Evolutionary conservation across 176 grass and related monocot species (phyloP).

Genomic region (Cenchrus americanus): DNA sequence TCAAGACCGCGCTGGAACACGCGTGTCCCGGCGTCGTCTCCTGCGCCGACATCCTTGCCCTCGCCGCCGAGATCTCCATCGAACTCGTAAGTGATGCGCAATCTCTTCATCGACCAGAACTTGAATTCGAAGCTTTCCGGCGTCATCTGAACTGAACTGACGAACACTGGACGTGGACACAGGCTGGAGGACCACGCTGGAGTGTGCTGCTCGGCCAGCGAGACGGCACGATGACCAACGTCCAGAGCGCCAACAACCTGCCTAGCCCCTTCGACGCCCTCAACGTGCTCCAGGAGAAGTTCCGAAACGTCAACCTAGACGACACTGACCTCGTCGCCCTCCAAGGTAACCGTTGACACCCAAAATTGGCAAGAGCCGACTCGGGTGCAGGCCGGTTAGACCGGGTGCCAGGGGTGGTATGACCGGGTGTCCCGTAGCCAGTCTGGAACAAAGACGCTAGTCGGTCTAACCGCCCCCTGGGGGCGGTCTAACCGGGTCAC

Average conservation of each 20-base stretch:
- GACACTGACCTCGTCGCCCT: conserved; percentile 57
- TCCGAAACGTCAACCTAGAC: conserved; percentile 48
- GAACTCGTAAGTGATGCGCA: conserved; percentile 2
- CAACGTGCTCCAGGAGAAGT: conserved; percentile 43
- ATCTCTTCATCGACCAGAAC: background rate
- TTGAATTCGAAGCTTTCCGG: background rate
- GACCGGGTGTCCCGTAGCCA: too few relatives aligned
- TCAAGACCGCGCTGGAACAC: conserved; percentile 23
- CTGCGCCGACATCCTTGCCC: conserved; percentile 40
- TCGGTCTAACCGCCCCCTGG: too few relatives aligned
- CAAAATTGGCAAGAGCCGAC: too few relatives aligned
- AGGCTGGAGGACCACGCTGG: conserved; percentile 13
- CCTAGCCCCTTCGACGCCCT: conserved; percentile 50
- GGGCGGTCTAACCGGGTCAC: too few relatives aligned
- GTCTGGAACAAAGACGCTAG: too few relatives aligned
- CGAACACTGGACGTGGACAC: background rate
- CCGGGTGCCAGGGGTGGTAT: too few relatives aligned
- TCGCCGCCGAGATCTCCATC: conserved; percentile 34
- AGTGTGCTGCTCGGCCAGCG: conserved; percentile 4
- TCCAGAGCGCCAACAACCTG: conserved; percentile 38
- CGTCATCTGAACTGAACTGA: background rate
- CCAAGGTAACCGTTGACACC: too few relatives aligned
- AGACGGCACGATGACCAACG: background rate
- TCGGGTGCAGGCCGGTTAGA: too few relatives aligned
- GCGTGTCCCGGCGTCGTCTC: conserved; percentile 38